Evolutionary conservation across 257 asterid species (phyloP), one percentile per base, ranked within the genome.

Genomic region (Forsythia viridissima): DNA sequence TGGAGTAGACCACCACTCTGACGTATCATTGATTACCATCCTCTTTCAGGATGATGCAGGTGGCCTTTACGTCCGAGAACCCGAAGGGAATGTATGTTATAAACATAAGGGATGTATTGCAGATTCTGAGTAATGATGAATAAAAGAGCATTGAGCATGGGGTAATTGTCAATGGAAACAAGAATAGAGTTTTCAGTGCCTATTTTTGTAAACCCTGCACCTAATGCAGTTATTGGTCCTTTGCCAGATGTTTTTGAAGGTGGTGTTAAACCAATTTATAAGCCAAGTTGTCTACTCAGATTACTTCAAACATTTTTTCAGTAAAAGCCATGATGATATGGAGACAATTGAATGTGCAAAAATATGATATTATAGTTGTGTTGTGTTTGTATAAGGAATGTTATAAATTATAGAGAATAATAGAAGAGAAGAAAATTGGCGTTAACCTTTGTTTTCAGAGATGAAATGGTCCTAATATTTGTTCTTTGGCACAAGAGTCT

Each of bases 141-240:
- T 90, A 88, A 43, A 88, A 88, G 87, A 90, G 92, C 80, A 67
- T 83, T 6, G 92, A 88, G 89, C 94, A 90, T 76, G 86, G 89
- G 1, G 92, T 90, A 78, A 52, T 76, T 39, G 83, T 86, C 0
- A 84, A 51, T 24, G 73, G 79, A 57, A 76, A 4, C 12, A 88
- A 76, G 70, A 77, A 90, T 42, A 79, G 92, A 82, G 84, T 88
- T 1, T 88, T 24, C 90, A 0, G 91, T 86, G 65, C 89, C 94
- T 0, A 42, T 85, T 21, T 90, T 88, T 81, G 92, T 67, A 43
- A 88, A 82, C 44, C 90, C 94, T 21, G 40, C 70, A 3, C 61
- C 78, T 43, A 77, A 90, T 81, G 80, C 87, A 18, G 75, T 79
- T n/a, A 68, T 90, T 57, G 88, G 86, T 71, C 89, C 94, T 20